Evolutionary conservation across 2,329 filamentous ascomycete species (phyloP), one percentile per base, ranked within the genome.

Genomic region (Dothideomycetidae sp.): DNA sequence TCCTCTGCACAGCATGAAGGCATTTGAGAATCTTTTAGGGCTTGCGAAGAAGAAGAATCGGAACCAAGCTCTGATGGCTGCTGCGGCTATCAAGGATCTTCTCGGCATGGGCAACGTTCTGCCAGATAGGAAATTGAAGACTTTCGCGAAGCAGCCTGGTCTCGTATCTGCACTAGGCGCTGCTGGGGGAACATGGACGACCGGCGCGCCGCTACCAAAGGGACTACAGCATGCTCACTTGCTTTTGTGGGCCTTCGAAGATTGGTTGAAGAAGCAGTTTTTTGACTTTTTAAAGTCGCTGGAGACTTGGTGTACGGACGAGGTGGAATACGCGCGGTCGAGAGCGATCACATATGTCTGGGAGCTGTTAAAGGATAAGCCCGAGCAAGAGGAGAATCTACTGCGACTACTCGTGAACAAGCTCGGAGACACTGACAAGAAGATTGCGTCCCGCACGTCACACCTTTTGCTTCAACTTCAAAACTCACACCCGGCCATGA

Each of bases 301-400:
- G 11, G 90, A 98, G 57, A 70, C 74, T 10, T 94, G 90, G 83
- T 93, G 83, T 56, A 83, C 81, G 39, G 90, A 98, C 50, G 90
- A 96, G 61, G 81, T 98, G 37, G 83, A 92, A 53, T 96, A 88
- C 59, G 85, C 92, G 29, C 78, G 92, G 43, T 81, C 78, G 33
- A 77, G 83, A 46, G 81, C 88, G 3, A 70, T 98, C 31, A 90
- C 85, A 47, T 93, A 93, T 50, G 79, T 96, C 26, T 96, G 78
- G 54, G 85, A 88, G 45, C 66, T 98, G 28, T 64, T 98, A 43
- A 90, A 84, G 56, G 86, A 93, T 56, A 98, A 93, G 61, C 88
- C 90, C 0, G 90, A 98, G 58, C 90, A 98, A 54, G 90, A 98
- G 58, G 80, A 88, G 39, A 98, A 98, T 55, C 64, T 98, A 44